phyloP scores from a whole-genome alignment of 163 green algal species.

The Picocystis sp. region DNA sequence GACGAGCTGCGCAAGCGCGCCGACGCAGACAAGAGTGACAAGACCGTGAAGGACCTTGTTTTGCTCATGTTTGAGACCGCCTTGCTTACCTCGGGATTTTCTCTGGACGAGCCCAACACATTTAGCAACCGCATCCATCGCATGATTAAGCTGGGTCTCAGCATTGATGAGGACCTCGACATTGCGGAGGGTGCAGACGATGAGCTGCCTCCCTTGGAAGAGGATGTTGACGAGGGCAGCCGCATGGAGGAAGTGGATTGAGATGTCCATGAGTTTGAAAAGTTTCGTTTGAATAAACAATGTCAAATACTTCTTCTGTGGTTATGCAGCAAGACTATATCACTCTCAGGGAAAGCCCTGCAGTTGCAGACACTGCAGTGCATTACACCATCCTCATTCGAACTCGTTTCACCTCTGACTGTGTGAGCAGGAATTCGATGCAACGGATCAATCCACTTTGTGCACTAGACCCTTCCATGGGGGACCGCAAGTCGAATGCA shows the following conservation, averaged over 20 bases:
- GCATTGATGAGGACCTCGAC: constrained; percentile 82
- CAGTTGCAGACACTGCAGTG: too few species aligned
- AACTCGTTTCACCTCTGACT: too few species aligned
- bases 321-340: too few species aligned
- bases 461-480: too few species aligned
- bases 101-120: constrained; percentile 91
- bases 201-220: constrained; percentile 78
- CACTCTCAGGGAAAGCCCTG: too few species aligned
- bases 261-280: not conserved
- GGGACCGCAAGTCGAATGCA: too few species aligned
- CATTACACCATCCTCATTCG: too few species aligned
- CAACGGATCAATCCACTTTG: too few species aligned
- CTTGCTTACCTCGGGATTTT: constrained; percentile 90
- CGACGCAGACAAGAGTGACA: constrained; percentile 95
- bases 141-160: constrained; percentile 98
- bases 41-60: constrained; percentile 98
- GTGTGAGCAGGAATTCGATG: too few species aligned
- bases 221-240: constrained; percentile 76
- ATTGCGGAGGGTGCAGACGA: constrained; percentile 34
- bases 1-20: constrained; percentile 70
- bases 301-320: too few species aligned
- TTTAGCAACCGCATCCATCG: constrained; percentile 93
- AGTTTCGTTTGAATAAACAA: not conserved
- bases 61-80: constrained; percentile 96
- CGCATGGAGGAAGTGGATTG: constrained; percentile 99